phyloP scores from a whole-genome alignment of 257 asterid genomes.

The Fraxinus americana region DNA sequence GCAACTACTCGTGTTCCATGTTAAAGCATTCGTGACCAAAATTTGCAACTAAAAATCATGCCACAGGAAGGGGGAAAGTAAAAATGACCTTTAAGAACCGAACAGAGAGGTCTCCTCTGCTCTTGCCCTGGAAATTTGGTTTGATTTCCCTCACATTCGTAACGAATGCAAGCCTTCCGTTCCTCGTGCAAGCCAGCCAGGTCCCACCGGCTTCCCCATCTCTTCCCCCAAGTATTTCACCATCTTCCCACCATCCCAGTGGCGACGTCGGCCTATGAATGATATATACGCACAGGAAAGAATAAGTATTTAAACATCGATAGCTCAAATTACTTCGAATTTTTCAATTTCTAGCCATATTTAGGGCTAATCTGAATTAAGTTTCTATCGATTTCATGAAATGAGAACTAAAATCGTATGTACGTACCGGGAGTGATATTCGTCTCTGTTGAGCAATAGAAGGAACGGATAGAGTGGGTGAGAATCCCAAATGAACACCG shows the following conservation, averaged over 20 bases:
- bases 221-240: constrained; percentile 67
- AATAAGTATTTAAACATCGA: not conserved
- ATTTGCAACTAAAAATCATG: not conserved
- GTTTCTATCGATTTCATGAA: not conserved
- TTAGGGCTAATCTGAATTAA: not conserved
- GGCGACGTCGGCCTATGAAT: constrained; percentile 56
- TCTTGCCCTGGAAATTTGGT: constrained; percentile 30
- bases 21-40: not conserved
- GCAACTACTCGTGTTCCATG: not conserved
- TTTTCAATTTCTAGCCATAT: not conserved
- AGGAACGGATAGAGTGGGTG: constrained; percentile 69
- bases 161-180: constrained; percentile 71
- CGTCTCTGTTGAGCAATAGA: constrained; percentile 78
- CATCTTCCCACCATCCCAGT: constrained; percentile 76
- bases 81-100: constrained; percentile 58
- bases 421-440: constrained; percentile 52
- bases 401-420: not conserved
- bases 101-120: constrained; percentile 79
- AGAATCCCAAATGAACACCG: constrained; percentile 66
- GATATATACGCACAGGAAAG: not conserved
- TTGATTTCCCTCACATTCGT: constrained; percentile 71
- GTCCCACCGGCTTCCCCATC: constrained; percentile 81
- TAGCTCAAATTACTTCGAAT: not conserved
- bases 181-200: constrained; percentile 62
- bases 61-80: not conserved